phyloP scores from a whole-genome alignment of 805 yeast genomes.

The Cephaloascus fragrans region DNA sequence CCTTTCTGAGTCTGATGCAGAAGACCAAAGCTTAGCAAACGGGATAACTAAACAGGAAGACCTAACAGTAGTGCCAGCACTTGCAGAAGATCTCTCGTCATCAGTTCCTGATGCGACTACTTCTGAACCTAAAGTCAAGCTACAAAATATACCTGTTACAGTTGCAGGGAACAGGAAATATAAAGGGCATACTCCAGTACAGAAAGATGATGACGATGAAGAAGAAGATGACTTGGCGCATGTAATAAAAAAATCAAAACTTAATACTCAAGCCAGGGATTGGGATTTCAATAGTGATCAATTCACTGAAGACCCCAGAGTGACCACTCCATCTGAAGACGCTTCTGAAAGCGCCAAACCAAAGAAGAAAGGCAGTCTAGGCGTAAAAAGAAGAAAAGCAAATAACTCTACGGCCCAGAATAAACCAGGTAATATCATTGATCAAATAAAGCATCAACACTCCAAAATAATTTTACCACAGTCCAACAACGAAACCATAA shows the following conservation, averaged over 20 bases:
- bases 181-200: background rate
- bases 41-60: too few species aligned
- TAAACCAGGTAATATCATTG: slow-evolving; percentile 5
- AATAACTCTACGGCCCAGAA: background rate
- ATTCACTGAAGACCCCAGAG: slow-evolving; percentile 7
- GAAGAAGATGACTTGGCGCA: too few species aligned
- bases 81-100: too few species aligned
- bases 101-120: too few species aligned
- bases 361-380: slow-evolving; percentile 6
- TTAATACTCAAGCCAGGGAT: slow-evolving; percentile 1
- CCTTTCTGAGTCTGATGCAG: slow-evolving; percentile 3
- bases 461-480: slow-evolving; percentile 1
- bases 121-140: background rate
- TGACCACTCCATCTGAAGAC: background rate
- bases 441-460: slow-evolving; percentile 7
- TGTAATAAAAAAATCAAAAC: background rate
- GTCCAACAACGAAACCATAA: background rate
- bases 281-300: slow-evolving; percentile 3
- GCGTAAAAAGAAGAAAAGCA: slow-evolving; percentile 7
- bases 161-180: background rate
- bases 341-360: background rate
- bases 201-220: background rate
- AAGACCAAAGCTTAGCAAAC: too few species aligned
- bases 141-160: background rate
- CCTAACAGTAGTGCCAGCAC: too few species aligned